These are phyloP conservation scores for Fusarium domesticum DNA, from an alignment of 2,329 filamentous ascomycete genomes.

Conservation along the genomic window DNA sequence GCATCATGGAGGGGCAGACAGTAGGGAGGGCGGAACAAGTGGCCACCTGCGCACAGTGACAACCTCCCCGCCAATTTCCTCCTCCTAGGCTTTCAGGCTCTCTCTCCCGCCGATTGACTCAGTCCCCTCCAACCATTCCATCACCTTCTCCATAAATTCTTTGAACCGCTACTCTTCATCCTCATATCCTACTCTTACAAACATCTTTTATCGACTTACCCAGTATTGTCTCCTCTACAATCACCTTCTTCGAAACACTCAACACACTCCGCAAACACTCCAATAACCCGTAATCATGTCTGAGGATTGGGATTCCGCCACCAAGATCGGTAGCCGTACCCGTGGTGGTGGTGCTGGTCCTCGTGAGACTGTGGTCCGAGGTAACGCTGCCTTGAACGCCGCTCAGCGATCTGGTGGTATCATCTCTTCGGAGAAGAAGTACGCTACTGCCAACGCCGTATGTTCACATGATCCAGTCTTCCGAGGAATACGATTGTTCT, in stretches of 20 bases:
- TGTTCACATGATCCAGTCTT: too few relatives aligned
- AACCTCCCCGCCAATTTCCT: constrained; percentile 20
- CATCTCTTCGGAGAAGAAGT: constrained; percentile 93
- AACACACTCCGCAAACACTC: constrained; percentile 23
- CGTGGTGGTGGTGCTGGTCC: constrained; percentile 62
- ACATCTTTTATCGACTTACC: constrained; percentile 8
- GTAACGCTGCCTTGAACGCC: constrained; percentile 80
- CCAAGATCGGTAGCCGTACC: constrained; percentile 90
- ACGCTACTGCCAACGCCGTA: constrained; percentile 65
- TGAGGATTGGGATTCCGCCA: constrained; percentile 78
- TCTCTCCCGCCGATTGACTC: constrained; percentile 39
- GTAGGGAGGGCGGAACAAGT: constrained; percentile 17
- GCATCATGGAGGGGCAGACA: constrained; percentile 1
- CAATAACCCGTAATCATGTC: constrained; percentile 52
- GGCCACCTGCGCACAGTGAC: constrained; percentile 22
- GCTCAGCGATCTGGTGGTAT: constrained; percentile 76
- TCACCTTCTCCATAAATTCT: constrained; percentile 32
- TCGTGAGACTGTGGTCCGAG: constrained; percentile 86
- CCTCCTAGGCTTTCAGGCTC: constrained; percentile 14
- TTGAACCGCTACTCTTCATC: constrained; percentile 18
- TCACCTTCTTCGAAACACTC: constrained; percentile 1
- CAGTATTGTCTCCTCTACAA: background rate
- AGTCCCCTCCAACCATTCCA: constrained; percentile 34
- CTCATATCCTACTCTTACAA: constrained; percentile 18
- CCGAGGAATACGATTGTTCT: background rate